phyloP scores from a whole-genome alignment of 176 grass and related monocot species.

The Cenchrus purpureus region DNA sequence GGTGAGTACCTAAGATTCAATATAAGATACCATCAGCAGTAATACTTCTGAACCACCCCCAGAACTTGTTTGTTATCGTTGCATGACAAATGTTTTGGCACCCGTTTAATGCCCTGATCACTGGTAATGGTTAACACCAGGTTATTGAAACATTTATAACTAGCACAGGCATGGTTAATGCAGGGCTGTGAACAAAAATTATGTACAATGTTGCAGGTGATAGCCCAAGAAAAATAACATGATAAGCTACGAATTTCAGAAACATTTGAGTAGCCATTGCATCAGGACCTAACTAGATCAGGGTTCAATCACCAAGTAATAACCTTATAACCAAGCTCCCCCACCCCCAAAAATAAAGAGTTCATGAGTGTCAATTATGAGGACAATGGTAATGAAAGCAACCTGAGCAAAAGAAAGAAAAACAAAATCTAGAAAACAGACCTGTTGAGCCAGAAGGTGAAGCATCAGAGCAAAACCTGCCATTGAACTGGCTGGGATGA shows the following conservation, averaged over 20 bases:
- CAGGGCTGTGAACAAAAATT: conserved; percentile 21
- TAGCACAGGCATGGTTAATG: conserved; percentile 16
- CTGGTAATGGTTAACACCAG: conserved; percentile 16
- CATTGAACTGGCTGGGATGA: conserved; percentile 78
- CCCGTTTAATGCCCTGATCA: conserved; percentile 29
- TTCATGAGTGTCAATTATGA: background rate
- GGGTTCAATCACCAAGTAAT: conserved; percentile 34
- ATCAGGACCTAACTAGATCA: conserved; percentile 18
- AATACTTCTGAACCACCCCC: conserved; percentile 30
- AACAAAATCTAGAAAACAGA: conserved; percentile 39
- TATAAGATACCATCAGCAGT: conserved; percentile 46
- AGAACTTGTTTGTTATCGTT: conserved; percentile 23
- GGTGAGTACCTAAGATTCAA: conserved; percentile 82
- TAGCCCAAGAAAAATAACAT: conserved; percentile 31
- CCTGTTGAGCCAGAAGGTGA: conserved; percentile 91
- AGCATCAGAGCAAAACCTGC: conserved; percentile 87
- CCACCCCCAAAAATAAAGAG: background rate
- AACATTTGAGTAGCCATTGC: conserved; percentile 25
- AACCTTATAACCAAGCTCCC: conserved; percentile 39
- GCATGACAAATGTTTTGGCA: conserved; percentile 9
- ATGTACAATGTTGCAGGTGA: conserved; percentile 6
- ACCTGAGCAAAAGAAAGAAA: conserved; percentile 6
- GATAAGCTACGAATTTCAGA: background rate
- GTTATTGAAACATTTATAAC: conserved; percentile 17
- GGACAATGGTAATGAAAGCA: background rate